Evolutionary conservation across 148 eudicot species (phyloP).

Genomic region (Rhododendron simsii): DNA sequence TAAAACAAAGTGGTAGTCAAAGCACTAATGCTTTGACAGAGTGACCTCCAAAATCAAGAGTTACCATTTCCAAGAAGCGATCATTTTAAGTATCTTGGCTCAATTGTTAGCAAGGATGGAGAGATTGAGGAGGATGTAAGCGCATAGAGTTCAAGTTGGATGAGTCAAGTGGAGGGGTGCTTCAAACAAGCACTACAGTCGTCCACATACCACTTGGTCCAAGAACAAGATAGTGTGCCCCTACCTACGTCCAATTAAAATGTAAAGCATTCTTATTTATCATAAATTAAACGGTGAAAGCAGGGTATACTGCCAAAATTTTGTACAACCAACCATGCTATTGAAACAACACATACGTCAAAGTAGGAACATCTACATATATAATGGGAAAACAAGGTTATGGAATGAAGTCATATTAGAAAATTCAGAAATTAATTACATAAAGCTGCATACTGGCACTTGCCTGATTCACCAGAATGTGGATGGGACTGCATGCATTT

Average conservation of each 20-base stretch:
- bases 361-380: background rate
- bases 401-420: background rate
- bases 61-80: too few relatives aligned
- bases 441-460: conserved; percentile 34
- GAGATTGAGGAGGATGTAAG: too few relatives aligned
- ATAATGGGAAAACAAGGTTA: background rate
- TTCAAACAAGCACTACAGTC: background rate
- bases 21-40: too few relatives aligned
- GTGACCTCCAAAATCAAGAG: too few relatives aligned
- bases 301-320: background rate
- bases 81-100: too few relatives aligned
- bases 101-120: too few relatives aligned
- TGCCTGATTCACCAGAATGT: conserved; percentile 32
- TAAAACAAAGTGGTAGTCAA: too few relatives aligned
- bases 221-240: background rate
- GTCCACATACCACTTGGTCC: conserved; percentile 1
- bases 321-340: background rate
- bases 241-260: background rate
- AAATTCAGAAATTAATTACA: background rate
- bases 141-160: background rate
- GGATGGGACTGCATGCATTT: conserved; percentile 1
- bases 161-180: background rate
- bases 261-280: conserved; percentile 3
- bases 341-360: background rate
- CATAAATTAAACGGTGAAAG: background rate